These are phyloP conservation scores for Candida krabiensis DNA, from an alignment of 805 yeast species.

Conservation along the genomic window DNA sequence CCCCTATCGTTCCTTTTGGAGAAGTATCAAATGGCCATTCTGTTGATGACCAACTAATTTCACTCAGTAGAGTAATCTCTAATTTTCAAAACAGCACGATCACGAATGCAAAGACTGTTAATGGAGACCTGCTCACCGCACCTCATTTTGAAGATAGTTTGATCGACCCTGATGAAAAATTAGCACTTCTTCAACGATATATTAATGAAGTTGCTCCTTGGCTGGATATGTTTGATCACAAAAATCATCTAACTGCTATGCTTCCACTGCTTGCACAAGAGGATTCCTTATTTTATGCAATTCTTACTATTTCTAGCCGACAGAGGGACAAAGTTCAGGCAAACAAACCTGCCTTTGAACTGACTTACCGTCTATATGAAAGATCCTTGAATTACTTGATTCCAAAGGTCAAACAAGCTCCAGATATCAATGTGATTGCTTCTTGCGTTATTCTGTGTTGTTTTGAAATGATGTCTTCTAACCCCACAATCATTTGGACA, in stretches of 20 bases:
- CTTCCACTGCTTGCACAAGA: constrained; percentile 20
- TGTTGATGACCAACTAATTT: constrained; percentile 11
- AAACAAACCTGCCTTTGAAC: constrained; percentile 12
- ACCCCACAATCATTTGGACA: constrained; percentile 39
- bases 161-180: constrained; percentile 23
- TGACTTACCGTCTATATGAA: constrained; percentile 20
- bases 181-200: constrained; percentile 18
- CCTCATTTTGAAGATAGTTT: constrained; percentile 26
- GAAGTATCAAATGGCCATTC: constrained; percentile 8
- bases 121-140: constrained; percentile 4
- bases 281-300: constrained; percentile 16
- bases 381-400: constrained; percentile 21
- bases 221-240: constrained; percentile 29
- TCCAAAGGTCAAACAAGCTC: constrained; percentile 16
- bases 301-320: constrained; percentile 21
- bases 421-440: constrained; percentile 18
- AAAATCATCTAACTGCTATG: constrained; percentile 20
- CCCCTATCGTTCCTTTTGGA: constrained; percentile 8
- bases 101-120: constrained; percentile 4
- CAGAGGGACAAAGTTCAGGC: constrained; percentile 17
- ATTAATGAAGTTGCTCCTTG: constrained; percentile 22
- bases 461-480: constrained; percentile 42
- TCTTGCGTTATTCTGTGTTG: constrained; percentile 33
- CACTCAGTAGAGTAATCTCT: constrained; percentile 14
- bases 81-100: constrained; percentile 14